Evolutionary conservation across 2,329 filamentous ascomycete species (phyloP), one percentile per base, ranked within the genome.

Genomic region (Raffaelea ambrosiae): DNA sequence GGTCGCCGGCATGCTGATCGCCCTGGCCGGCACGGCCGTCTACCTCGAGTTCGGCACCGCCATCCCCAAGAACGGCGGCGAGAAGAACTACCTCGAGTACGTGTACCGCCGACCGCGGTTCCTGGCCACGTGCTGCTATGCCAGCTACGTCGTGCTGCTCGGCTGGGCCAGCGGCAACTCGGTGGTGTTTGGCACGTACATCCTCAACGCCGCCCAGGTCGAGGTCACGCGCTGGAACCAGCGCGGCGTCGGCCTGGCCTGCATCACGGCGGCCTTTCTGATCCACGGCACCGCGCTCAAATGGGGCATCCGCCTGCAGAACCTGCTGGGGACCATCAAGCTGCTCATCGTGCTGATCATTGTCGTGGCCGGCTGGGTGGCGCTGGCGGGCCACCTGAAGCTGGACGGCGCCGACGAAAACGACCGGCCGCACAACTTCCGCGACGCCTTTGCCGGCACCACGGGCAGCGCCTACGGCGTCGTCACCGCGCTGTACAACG

Each of bases 401-500:
- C 70, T 83, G 21, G 51, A 54, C 21, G 72, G 77, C 43, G 58
- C 69, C 33, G 26, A 29, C 26, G 13, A 29, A n/a, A n/a, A n/a
- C n/a, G 23, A 21, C 16, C 33, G 36, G 16, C 48, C 50, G 39
- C 63, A 80, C 58, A 84, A 81, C 66, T 83, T 86, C 58, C 62
- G 64, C 53, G 71, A 81, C 50, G 75, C 79, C 10, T 86, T 86
- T 53, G 71, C 74, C 42, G 82, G 82, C 9, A 85, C 82, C 5
- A 83, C 77, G 1, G 76, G 77, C 8, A 81, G 74, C 54, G 74
- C 79, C 1, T 86, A 86, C 53, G 79, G 79, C 43, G 71, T 84
- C 31, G 80, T 84, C n/a, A 84, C 78, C 1, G 81, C 83, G 0
- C 65, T 86, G 0, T 85, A 84, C 69, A 86, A 84, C 55, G 81